Evolutionary conservation across 2,329 filamentous ascomycete genomes (phyloP).

Genomic region (Fusarium sp.): DNA sequence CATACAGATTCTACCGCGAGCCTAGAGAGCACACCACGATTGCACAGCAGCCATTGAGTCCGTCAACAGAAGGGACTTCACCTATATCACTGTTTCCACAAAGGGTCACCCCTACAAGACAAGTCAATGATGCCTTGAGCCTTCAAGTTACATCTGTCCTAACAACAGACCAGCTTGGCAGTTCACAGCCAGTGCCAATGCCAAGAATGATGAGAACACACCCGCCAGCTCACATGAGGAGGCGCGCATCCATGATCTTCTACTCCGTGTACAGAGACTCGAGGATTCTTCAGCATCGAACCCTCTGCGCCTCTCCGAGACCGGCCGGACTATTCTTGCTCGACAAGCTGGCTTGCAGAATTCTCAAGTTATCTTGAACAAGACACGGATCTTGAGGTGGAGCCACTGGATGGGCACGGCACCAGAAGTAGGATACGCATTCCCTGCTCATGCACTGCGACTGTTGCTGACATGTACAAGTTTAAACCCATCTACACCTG

Average conservation of each 20-base stretch:
- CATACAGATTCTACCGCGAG: background rate
- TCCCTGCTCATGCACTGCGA: too few relatives aligned
- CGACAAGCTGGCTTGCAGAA: background rate
- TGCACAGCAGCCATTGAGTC: background rate
- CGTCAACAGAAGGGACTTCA: background rate
- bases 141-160: background rate
- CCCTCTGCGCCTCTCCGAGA: background rate
- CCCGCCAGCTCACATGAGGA: background rate
- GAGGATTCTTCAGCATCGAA: background rate
- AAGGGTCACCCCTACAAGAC: background rate
- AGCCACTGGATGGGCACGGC: conserved; percentile 7
- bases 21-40: background rate
- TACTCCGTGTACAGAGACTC: background rate
- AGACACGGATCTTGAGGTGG: conserved; percentile 4
- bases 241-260: background rate
- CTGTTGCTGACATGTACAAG: background rate
- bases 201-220: background rate
- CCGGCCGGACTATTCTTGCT: background rate
- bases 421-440: background rate
- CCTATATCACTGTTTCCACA: background rate
- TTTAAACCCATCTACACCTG: background rate
- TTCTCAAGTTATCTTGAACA: conserved; percentile 6
- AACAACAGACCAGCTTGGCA: background rate
- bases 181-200: background rate
- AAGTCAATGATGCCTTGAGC: background rate